Evolutionary conservation across 495 filamentous ascomycete genomes (phyloP).

Genomic region (Haplographium delicatum): DNA sequence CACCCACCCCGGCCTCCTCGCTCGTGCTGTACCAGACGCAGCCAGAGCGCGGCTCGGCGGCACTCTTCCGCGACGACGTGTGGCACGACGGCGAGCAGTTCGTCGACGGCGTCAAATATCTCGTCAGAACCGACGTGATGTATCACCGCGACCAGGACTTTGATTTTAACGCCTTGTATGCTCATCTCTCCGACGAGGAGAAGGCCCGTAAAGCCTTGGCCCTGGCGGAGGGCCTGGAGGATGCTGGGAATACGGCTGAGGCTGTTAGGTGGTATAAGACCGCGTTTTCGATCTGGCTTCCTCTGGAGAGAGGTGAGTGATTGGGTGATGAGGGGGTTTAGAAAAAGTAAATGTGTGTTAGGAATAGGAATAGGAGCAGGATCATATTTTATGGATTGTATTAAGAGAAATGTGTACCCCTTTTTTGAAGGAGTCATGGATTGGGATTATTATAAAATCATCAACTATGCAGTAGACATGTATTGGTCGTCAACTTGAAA

Average conservation of each 20-base stretch:
- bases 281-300: conserved; percentile 1
- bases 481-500: too few species aligned
- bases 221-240: conserved; percentile 7
- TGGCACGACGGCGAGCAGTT: conserved; percentile 16
- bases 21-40: background rate
- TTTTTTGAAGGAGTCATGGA: too few species aligned
- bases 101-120: conserved; percentile 1
- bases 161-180: conserved; percentile 1
- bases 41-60: conserved; percentile 2
- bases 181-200: background rate
- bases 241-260: background rate
- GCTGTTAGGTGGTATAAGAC: conserved; percentile 7
- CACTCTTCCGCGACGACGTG: conserved; percentile 8
- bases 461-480: too few species aligned
- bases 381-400: too few species aligned
- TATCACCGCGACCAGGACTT: conserved; percentile 6
- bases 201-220: conserved; percentile 1
- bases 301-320: background rate
- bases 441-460: too few species aligned
- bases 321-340: too few species aligned
- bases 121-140: conserved; percentile 14
- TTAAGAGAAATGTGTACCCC: too few species aligned
- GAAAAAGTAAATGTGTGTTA: too few species aligned
- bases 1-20: too few species aligned
- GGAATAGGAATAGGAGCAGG: too few species aligned